Evolutionary conservation across 495 filamentous ascomycete genomes (phyloP).

Genomic region (Polyplosphaeria fusca): DNA sequence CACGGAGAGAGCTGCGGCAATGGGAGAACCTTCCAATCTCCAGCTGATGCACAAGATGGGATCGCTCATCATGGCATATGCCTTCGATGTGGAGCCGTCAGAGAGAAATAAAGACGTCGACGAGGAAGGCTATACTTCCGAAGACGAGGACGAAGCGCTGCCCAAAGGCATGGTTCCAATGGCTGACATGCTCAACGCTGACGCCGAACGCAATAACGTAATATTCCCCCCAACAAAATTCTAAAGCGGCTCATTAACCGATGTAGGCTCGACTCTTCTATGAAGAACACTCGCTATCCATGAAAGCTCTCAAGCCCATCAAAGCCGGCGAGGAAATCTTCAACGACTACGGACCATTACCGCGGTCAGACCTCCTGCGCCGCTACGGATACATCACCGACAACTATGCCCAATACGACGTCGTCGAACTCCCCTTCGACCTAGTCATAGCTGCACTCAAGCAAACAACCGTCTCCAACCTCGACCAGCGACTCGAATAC

Average conservation of each 20-base stretch:
- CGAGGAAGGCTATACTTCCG: constrained; percentile 60
- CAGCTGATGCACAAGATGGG: constrained; percentile 72
- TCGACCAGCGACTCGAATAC: constrained; percentile 43
- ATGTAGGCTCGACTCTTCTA: constrained; percentile 65
- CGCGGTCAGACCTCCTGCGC: constrained; percentile 76
- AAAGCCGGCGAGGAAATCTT: constrained; percentile 73
- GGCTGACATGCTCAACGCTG: constrained; percentile 89
- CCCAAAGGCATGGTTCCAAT: constrained; percentile 87
- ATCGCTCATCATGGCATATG: constrained; percentile 89
- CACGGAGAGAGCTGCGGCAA: constrained; percentile 36
- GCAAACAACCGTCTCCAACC: neutral
- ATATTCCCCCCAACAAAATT: neutral
- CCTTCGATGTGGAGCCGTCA: constrained; percentile 70
- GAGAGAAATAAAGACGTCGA: constrained; percentile 54
- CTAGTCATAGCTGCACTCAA: constrained; percentile 45
- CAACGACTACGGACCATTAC: constrained; percentile 86
- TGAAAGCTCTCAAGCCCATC: constrained; percentile 65
- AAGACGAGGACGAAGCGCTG: constrained; percentile 59
- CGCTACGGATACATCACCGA: constrained; percentile 85
- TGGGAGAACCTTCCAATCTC: constrained; percentile 52
- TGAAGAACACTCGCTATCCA: constrained; percentile 59
- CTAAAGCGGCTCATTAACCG: constrained; percentile 13
- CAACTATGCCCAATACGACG: constrained; percentile 74
- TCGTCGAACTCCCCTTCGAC: constrained; percentile 67
- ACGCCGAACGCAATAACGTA: constrained; percentile 78